These are phyloP conservation scores for Beauveria varroae DNA, from an alignment of 2,329 filamentous ascomycete genomes.

Conservation along the genomic window DNA sequence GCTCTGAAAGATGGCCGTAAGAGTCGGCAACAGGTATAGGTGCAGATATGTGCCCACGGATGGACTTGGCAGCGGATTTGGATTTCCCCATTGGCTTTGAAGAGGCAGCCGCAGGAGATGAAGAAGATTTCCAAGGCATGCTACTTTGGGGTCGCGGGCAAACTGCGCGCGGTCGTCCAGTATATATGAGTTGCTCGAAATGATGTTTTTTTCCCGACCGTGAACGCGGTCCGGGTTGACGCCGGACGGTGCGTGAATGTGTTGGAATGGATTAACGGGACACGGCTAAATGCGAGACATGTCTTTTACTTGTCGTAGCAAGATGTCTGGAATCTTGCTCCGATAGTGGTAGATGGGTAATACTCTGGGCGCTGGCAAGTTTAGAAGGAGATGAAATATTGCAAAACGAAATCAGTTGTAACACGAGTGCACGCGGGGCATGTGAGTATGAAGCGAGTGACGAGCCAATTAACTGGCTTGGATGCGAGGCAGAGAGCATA, in stretches of 20 bases:
- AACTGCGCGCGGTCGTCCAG: neutral
- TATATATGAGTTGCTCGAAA: neutral
- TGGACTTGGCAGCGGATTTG: constrained; percentile 27
- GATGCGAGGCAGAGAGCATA: neutral
- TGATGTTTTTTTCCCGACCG: neutral
- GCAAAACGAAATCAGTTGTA: neutral
- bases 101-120: neutral
- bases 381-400: neutral
- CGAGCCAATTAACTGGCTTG: constrained; percentile 8
- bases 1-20: constrained; percentile 45
- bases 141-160: neutral
- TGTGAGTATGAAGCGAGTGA: neutral
- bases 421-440: neutral
- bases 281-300: constrained; percentile 5
- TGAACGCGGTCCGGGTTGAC: neutral
- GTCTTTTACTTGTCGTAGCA: constrained; percentile 1
- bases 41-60: constrained; percentile 53
- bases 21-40: constrained; percentile 49
- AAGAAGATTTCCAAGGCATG: constrained; percentile 7
- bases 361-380: neutral
- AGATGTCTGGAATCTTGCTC: constrained; percentile 5
- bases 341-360: neutral
- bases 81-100: neutral
- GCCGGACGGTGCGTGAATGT: neutral
- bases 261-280: constrained; percentile 4